Base-by-base conservation (phyloP, 192 early-diverging fungal genomes). In the Endogone sp. region DNA sequence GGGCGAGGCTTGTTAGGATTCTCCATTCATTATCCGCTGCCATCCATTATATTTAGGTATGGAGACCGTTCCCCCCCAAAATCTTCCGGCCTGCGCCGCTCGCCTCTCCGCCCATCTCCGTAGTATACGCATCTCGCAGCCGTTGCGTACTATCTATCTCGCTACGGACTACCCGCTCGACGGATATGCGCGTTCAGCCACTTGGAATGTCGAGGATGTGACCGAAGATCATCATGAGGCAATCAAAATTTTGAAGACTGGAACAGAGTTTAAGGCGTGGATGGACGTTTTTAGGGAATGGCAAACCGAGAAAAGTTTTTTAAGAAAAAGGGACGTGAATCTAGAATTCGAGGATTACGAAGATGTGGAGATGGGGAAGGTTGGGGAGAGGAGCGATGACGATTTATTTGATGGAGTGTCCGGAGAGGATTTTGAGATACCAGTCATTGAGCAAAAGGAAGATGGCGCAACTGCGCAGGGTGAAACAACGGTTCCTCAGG, bases 121-220 rank as follows among this genome's bases (percentile, higher is more conserved):
- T 9, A 27, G 32, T 8, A 3, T 73, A 13, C 60, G 56, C 24
- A 21, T 31, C 27, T n/a, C 11, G 25, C 3, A 64, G 3, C 25
- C 29, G 16, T 63, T 73, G 30, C n/a, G 31, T 56, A 73, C 60
- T 54, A 32, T 68, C 37, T 73, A 73, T 44, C 30, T 73, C 16
- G 65, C 65, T 9, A 73, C 71, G n/a, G 71, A 73, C 62, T 73
- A 68, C 67, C 65, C 65, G 11, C 25, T 68, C 29, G 25, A n/a
- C n/a, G 66, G 71, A 2, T 59, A 31, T 4, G 24, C 29, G 31
- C 31, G n/a, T 3, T 60, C 66, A 29, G 66, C 64, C n/a, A 20
- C 29, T 26, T 62, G 65, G 9, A 67, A 67, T n/a, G 37, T 56
- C 28, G 20, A n/a, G 23, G 10, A 29, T 30, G 20, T 73, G 22